Evolutionary conservation across 441 rosid genomes (phyloP).

Genomic region (Gossypium schwendimanii): DNA sequence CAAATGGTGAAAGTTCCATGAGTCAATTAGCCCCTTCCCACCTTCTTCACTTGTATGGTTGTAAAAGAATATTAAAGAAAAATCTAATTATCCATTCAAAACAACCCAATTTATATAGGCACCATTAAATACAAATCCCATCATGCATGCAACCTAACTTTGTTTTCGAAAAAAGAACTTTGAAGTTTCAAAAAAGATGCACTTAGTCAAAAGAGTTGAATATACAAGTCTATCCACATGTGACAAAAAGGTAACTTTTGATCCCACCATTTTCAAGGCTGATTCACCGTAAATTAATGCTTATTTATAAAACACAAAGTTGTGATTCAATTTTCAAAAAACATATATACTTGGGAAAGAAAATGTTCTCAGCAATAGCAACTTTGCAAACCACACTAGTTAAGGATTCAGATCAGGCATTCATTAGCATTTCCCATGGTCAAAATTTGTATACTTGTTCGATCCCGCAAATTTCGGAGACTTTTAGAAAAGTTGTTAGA

Average conservation of each 20-base stretch:
- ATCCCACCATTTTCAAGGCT: not conserved
- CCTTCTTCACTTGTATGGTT: not conserved
- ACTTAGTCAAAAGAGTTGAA: not conserved
- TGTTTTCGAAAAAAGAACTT: not conserved
- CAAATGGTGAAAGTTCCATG: conserved; percentile 7
- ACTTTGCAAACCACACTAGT: not conserved
- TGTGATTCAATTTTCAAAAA: not conserved
- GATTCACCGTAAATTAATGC: not conserved
- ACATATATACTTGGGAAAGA: not conserved
- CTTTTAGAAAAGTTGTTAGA: not conserved
- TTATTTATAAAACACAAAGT: not conserved
- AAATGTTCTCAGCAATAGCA: not conserved
- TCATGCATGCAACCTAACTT: not conserved
- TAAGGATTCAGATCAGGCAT: not conserved
- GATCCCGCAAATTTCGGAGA: not conserved
- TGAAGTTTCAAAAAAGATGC: not conserved
- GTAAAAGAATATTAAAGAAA: not conserved
- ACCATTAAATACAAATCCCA: not conserved
- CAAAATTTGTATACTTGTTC: not conserved
- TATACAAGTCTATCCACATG: not conserved
- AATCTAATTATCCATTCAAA: conserved; percentile 1
- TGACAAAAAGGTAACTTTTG: not conserved
- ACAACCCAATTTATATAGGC: not conserved
- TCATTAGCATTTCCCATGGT: not conserved
- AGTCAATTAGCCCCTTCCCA: not conserved